phyloP scores from a whole-genome alignment of 352 stramenopile genomes.

The Globisporangium recalcitrans region DNA sequence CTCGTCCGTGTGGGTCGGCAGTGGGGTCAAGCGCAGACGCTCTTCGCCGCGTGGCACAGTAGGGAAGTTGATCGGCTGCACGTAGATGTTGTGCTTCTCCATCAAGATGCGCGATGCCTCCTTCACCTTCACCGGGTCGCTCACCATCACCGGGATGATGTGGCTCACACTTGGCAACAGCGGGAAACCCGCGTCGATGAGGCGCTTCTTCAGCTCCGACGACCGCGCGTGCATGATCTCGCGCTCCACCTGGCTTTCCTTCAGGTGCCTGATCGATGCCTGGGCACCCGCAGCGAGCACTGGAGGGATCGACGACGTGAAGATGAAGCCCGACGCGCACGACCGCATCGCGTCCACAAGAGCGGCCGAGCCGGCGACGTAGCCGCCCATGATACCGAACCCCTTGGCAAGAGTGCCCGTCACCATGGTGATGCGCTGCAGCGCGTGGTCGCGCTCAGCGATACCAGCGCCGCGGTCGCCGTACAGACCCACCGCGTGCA shows the following conservation, averaged over 20 bases:
- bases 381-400: slow-evolving; percentile 89
- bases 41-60: slow-evolving; percentile 87
- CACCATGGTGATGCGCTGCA: slow-evolving; percentile 87
- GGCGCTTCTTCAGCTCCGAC: slow-evolving; percentile 74
- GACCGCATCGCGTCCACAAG: slow-evolving; percentile 87
- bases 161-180: slow-evolving; percentile 84
- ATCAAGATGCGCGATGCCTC: slow-evolving; percentile 86
- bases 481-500: slow-evolving; percentile 88
- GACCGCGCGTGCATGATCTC: slow-evolving; percentile 81
- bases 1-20: slow-evolving; percentile 81
- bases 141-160: slow-evolving; percentile 88
- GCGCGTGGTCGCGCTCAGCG: slow-evolving; percentile 81
- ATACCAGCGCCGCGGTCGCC: slow-evolving; percentile 82
- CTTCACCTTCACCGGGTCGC: slow-evolving; percentile 86
- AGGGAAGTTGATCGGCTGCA: slow-evolving; percentile 91
- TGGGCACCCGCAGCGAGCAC: slow-evolving; percentile 78
- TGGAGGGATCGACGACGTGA: slow-evolving; percentile 87
- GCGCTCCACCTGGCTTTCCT: slow-evolving; percentile 80
- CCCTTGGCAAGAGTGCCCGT: slow-evolving; percentile 89
- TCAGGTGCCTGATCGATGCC: slow-evolving; percentile 78
- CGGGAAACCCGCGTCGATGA: slow-evolving; percentile 81
- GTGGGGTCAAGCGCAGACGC: slow-evolving; percentile 83
- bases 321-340: slow-evolving; percentile 86
- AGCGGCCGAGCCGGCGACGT: slow-evolving; percentile 80
- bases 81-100: slow-evolving; percentile 89